A percentile compares a stretch with the other conserved stretches of the same genome.
Conservation (phyloP, 2,329 filamentous ascomycete species). For the Orbilia quercus region DNA sequence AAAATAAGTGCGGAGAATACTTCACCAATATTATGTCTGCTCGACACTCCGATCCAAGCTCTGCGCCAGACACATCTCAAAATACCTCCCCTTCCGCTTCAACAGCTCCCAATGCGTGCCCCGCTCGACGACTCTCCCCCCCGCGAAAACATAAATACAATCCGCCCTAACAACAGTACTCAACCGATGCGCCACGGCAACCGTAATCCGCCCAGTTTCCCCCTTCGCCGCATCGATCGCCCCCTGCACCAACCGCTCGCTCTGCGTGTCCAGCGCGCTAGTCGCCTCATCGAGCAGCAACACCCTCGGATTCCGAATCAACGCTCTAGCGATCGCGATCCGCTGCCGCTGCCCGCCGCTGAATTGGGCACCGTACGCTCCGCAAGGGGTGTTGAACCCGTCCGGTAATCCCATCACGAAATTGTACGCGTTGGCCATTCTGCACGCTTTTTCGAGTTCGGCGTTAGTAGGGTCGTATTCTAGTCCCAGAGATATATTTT, state of each 20-base stretch:
- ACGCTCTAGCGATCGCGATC: constrained; percentile 75
- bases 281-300: constrained; percentile 80
- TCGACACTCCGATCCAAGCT: constrained; percentile 44
- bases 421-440: constrained; percentile 75
- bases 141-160: constrained; percentile 64
- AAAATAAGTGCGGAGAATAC: background rate
- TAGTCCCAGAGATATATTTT: constrained; percentile 64
- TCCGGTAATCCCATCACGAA: constrained; percentile 76
- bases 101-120: constrained; percentile 64
- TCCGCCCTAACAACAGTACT: constrained; percentile 63
- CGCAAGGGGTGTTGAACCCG: constrained; percentile 75
- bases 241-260: constrained; percentile 67
- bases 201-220: constrained; percentile 66
- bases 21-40: background rate
- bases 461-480: constrained; percentile 67
- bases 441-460: constrained; percentile 68
- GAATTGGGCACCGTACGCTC: constrained; percentile 73
- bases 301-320: constrained; percentile 74
- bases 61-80: constrained; percentile 58
- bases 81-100: constrained; percentile 59
- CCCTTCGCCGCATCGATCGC: constrained; percentile 59
- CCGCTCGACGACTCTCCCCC: constrained; percentile 63
- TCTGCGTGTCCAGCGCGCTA: constrained; percentile 70
- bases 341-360: constrained; percentile 80
- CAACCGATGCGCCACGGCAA: constrained; percentile 64